phyloP scores from a whole-genome alignment of 768 basidiomycete species.

The Boletus vinaceobasis region DNA sequence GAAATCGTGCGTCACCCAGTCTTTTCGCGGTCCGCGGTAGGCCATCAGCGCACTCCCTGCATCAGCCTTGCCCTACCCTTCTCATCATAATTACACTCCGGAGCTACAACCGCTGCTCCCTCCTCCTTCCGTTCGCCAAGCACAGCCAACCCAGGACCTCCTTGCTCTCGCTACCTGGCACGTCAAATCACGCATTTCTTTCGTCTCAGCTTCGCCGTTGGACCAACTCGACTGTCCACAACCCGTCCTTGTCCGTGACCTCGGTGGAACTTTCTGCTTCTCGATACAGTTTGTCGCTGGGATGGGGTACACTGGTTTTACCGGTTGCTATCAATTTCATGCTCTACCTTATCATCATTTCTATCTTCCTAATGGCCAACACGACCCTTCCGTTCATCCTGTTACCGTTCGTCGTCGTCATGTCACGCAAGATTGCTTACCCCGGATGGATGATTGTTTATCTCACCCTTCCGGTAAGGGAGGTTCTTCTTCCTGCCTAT shows the following conservation, averaged over 20 bases:
- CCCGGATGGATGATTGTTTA: slow-evolving; percentile 98
- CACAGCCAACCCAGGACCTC: too few relatives aligned
- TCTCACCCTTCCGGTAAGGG: slow-evolving; percentile 95
- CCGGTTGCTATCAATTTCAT: slow-evolving; percentile 98
- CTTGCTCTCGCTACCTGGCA: too few relatives aligned
- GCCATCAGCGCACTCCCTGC: too few relatives aligned
- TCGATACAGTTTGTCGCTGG: slow-evolving; percentile 99
- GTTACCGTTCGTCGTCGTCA: slow-evolving; percentile 93
- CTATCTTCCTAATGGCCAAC: slow-evolving; percentile 79
- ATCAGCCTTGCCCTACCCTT: too few relatives aligned
- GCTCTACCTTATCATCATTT: slow-evolving; percentile 63
- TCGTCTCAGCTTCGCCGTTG: slow-evolving; percentile 96
- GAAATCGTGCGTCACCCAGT: too few relatives aligned
- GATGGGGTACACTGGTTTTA: slow-evolving; percentile 97
- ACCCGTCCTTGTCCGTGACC: slow-evolving; percentile 87
- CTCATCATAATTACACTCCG: too few relatives aligned
- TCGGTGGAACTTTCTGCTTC: slow-evolving; percentile 99
- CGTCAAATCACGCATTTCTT: too few relatives aligned
- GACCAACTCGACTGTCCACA: slow-evolving; percentile 99
- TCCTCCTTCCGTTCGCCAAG: too few relatives aligned
- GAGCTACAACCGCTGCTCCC: too few relatives aligned
- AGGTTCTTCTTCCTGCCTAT: slow-evolving; percentile 86
- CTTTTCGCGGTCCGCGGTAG: too few relatives aligned
- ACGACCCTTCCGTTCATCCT: slow-evolving; percentile 90
- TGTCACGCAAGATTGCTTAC: slow-evolving; percentile 89